These are phyloP conservation scores for Sporothrix protearum DNA, from an alignment of 2,329 filamentous ascomycete genomes.

Conservation along the genomic window DNA sequence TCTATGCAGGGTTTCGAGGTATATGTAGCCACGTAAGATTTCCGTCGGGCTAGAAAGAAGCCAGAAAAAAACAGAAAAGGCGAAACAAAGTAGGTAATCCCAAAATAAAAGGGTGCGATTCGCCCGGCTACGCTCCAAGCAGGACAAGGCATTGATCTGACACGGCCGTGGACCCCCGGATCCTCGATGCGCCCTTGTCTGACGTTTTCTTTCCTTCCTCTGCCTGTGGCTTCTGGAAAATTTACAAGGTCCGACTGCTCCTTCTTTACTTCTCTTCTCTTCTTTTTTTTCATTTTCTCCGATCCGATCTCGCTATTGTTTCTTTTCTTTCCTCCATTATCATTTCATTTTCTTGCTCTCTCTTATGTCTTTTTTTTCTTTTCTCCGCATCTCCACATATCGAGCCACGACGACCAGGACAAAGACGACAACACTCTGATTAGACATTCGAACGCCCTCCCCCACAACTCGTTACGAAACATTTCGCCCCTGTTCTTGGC, in stretches of 20 bases:
- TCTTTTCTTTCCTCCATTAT: neutral
- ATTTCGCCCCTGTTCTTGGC: neutral
- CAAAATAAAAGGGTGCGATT: neutral
- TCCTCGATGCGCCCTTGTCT: slow-evolving; percentile 13
- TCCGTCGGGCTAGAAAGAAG: neutral
- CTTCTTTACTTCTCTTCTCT: neutral
- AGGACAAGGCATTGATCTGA: slow-evolving; percentile 18
- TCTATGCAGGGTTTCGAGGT: neutral
- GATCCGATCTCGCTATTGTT: neutral
- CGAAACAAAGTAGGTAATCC: neutral
- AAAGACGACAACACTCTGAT: neutral
- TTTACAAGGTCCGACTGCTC: neutral
- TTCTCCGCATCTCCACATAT: neutral
- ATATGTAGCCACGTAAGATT: neutral
- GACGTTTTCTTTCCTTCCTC: neutral
- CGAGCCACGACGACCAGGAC: neutral
- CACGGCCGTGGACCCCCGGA: slow-evolving; percentile 19
- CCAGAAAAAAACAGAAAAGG: neutral
- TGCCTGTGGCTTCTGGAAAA: neutral
- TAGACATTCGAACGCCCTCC: neutral
- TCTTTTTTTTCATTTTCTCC: neutral
- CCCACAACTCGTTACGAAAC: neutral
- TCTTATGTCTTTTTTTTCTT: neutral
- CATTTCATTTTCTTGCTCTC: too few species aligned
- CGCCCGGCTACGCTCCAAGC: neutral